Evolutionary conservation across 805 yeast species (phyloP).

Genomic region (Citeromyces matritensis): DNA sequence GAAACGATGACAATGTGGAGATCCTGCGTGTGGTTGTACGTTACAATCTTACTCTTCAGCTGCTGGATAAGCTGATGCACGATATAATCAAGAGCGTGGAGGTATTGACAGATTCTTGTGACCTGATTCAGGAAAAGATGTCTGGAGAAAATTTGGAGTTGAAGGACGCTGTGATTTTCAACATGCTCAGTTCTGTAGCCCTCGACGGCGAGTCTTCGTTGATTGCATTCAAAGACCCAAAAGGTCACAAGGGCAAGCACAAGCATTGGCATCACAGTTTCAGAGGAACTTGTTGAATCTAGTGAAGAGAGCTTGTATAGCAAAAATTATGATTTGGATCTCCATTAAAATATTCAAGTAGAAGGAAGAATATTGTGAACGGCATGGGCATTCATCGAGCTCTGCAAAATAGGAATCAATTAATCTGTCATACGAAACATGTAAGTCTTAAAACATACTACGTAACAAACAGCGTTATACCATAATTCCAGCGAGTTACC

Average conservation of each 20-base stretch:
- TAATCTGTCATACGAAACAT: too few species aligned
- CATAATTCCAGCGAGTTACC: too few species aligned
- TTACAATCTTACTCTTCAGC: slow-evolving; percentile 43
- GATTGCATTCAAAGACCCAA: slow-evolving; percentile 10
- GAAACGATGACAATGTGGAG: slow-evolving; percentile 31
- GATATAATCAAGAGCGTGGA: slow-evolving; percentile 41
- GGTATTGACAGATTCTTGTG: slow-evolving; percentile 31
- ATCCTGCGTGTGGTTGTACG: slow-evolving; percentile 79
- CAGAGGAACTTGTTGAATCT: slow-evolving; percentile 14
- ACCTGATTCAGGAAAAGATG: slow-evolving; percentile 19
- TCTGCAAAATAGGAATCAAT: too few species aligned
- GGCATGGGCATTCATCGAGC: too few species aligned
- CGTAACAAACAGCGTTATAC: too few species aligned
- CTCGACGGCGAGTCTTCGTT: slow-evolving; percentile 33
- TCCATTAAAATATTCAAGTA: too few species aligned
- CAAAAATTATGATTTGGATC: too few species aligned
- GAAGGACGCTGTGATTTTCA: slow-evolving; percentile 21
- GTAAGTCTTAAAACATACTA: too few species aligned
- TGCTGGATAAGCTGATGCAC: slow-evolving; percentile 48
- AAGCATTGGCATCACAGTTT: slow-evolving; percentile 9
- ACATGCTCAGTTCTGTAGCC: slow-evolving; percentile 37
- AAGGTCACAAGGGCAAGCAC: slow-evolving; percentile 1
- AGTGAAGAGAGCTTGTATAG: too few species aligned
- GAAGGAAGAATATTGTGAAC: too few species aligned
- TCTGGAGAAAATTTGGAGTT: slow-evolving; percentile 10